These are phyloP conservation scores for Bothia castanella DNA, from an alignment of 1,284 basidiomycete genomes.

Conservation along the genomic window DNA sequence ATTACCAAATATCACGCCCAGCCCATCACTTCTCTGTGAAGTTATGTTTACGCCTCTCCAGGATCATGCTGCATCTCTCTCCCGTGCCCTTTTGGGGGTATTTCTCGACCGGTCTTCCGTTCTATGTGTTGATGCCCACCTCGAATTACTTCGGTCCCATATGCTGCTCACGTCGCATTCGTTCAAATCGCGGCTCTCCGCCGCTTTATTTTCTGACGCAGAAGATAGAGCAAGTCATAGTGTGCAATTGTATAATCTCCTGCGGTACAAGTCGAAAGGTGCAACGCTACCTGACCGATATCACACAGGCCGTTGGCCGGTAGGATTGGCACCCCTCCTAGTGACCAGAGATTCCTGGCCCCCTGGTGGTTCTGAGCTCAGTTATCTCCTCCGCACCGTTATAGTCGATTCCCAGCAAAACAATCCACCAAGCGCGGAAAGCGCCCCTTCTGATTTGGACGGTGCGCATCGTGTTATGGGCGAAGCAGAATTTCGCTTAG, in stretches of 20 bases:
- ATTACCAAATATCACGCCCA: slow-evolving; percentile 62
- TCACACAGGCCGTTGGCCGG: slow-evolving; percentile 47
- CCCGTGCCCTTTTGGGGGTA: slow-evolving; percentile 54
- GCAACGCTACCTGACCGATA: slow-evolving; percentile 6
- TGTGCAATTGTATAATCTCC: slow-evolving; percentile 33
- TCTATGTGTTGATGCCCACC: slow-evolving; percentile 59
- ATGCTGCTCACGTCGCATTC: slow-evolving; percentile 60
- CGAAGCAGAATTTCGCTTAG: slow-evolving; percentile 74
- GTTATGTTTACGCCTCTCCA: slow-evolving; percentile 57
- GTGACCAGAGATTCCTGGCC: slow-evolving; percentile 76
- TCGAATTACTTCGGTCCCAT: slow-evolving; percentile 64
- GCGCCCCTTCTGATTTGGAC: slow-evolving; percentile 13
- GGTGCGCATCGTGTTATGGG: slow-evolving; percentile 40
- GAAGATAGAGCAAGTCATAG: slow-evolving; percentile 45
- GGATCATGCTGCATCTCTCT: slow-evolving; percentile 54
- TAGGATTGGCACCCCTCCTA: slow-evolving; percentile 70
- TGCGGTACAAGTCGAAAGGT: slow-evolving; percentile 33
- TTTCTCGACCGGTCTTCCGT: slow-evolving; percentile 53
- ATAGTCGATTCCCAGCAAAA: slow-evolving; percentile 69
- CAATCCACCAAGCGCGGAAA: slow-evolving; percentile 11
- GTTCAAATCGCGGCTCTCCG: slow-evolving; percentile 61
- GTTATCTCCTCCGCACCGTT: slow-evolving; percentile 74
- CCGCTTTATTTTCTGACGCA: slow-evolving; percentile 67
- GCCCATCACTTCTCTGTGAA: slow-evolving; percentile 53
- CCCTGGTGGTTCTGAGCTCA: slow-evolving; percentile 77